Percentiles rank a stretch among this genome's conserved stretches.
These are phyloP conservation scores for Ilex asprella DNA, from an alignment of 257 asterid species.

Conservation along the genomic window DNA sequence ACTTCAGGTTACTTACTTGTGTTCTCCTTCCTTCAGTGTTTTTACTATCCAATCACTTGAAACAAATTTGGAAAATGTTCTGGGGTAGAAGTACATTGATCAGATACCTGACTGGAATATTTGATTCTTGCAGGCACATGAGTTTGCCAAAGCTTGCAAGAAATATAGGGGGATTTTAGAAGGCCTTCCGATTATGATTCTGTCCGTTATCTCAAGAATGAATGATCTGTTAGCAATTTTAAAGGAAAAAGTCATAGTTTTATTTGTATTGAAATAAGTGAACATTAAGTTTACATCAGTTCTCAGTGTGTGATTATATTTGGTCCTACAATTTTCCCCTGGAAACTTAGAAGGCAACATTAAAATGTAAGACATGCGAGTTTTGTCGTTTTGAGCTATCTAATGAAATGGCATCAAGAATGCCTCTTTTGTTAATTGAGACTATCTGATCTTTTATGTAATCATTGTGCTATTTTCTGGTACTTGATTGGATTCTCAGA, in stretches of 20 bases:
- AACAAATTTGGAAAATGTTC: conserved; percentile 14
- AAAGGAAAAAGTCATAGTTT: conserved; percentile 14
- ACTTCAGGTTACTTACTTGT: conserved; percentile 10
- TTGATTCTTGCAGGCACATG: conserved; percentile 99
- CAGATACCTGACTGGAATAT: conserved; percentile 67
- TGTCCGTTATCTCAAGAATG: conserved; percentile 29
- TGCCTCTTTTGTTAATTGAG: no score
- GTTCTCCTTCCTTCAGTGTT: conserved; percentile 12
- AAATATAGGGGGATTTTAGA: conserved; percentile 55
- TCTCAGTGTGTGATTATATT: conserved; percentile 1
- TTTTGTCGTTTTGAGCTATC: no score
- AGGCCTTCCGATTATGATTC: conserved; percentile 54
- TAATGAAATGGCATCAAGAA: no score
- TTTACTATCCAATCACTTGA: conserved; percentile 6
- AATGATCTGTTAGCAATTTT: conserved; percentile 17
- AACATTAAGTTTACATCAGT: conserved; percentile 4
- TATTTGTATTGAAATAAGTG: conserved; percentile 12
- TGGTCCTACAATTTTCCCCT: background rate
- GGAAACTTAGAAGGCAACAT: background rate
- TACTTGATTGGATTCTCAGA: no score
- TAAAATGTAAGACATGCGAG: conserved; percentile 1
- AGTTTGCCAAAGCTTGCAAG: conserved; percentile 81
- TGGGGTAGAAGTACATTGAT: conserved; percentile 30
- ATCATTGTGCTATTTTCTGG: no score
- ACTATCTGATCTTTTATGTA: no score